Base-by-base conservation (phyloP, 2,329 filamentous ascomycete genomes). In the Lomentospora prolificans region DNA sequence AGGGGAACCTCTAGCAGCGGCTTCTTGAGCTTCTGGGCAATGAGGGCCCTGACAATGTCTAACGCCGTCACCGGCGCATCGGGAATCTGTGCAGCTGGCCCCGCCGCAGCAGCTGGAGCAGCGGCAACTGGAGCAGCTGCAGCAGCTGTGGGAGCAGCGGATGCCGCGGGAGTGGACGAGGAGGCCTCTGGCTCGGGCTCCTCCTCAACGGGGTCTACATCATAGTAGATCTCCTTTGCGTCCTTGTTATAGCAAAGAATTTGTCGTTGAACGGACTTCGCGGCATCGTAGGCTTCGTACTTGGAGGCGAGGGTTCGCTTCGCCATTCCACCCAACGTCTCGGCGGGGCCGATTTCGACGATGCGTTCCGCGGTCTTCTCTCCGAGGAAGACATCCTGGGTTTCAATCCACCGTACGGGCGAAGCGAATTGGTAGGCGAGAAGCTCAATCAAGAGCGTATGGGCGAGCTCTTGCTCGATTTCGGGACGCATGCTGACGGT, bases 201-300 rank as follows among this genome's bases (percentile, higher is more conserved):
- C 57, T 99, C 94, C 66, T 95, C 90, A 28, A 95, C 78, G 0
- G 94, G 94, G 67, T 99, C 94, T 48, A 95, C 91, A 68, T 96
- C 92, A 73, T 99, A 99, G 78, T 99, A 99, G 62, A 99, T 99
- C 72, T 99, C 94, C 72, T 96, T 97, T 57, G 90, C 88, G 68
- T 99, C 94, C 73, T 99, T 99, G 79, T 96, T 97, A 78, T 97
- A 99, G 79, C 94, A 97, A 57, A 99, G 82, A 69, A 99, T 96
- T 72, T 97, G 92, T 70, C 94, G 85, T 75, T 96, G 91, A 46
- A 97, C 86, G 6, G 92, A 96, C 67, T 92, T 92, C 59, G 94
- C 94, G 57, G 94, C 94, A 74, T 99, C 94, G 74, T 96, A 96
- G 60, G 92, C 91, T 78, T 99, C 94, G 72, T 97, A 99, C 75